A percentile compares a stretch with the other conserved stretches of the same genome.
Conservation (phyloP, 1,139 yeast genomes). For the Pichia sp. region DNA sequence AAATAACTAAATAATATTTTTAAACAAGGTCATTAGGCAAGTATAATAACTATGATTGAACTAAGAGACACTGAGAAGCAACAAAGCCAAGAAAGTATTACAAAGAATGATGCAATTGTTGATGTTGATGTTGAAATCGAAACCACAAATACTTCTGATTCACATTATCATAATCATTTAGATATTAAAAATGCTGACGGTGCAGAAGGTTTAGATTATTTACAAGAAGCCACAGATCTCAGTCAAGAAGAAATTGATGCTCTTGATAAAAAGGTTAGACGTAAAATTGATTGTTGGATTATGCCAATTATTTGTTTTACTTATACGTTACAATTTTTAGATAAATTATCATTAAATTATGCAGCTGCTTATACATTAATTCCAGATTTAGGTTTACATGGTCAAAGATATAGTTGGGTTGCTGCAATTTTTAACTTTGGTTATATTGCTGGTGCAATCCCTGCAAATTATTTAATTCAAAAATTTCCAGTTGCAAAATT, state of each 20-base stretch:
- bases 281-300: constrained; percentile 48
- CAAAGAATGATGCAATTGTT: no score
- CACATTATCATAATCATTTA: neutral
- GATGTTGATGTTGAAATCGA: no score
- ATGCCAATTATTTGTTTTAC: constrained; percentile 45
- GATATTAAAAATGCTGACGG: constrained; percentile 14
- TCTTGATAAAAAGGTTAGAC: constrained; percentile 23
- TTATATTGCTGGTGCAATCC: constrained; percentile 35
- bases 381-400: constrained; percentile 17
- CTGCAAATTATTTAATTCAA: constrained; percentile 29
- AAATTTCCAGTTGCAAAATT: constrained; percentile 37
- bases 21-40: no score
- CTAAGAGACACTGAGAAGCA: no score
- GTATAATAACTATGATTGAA: no score
- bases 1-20: no score
- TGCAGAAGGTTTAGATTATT: neutral
- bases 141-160: neutral
- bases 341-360: constrained; percentile 39
- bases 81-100: neutral
- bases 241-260: constrained; percentile 1
- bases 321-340: constrained; percentile 41
- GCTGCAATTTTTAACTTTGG: constrained; percentile 45
- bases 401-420: constrained; percentile 36
- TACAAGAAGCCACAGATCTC: neutral
- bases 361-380: constrained; percentile 28